phyloP scores from a whole-genome alignment of 1,284 basidiomycete species.

The Fomitopsis palustris region DNA sequence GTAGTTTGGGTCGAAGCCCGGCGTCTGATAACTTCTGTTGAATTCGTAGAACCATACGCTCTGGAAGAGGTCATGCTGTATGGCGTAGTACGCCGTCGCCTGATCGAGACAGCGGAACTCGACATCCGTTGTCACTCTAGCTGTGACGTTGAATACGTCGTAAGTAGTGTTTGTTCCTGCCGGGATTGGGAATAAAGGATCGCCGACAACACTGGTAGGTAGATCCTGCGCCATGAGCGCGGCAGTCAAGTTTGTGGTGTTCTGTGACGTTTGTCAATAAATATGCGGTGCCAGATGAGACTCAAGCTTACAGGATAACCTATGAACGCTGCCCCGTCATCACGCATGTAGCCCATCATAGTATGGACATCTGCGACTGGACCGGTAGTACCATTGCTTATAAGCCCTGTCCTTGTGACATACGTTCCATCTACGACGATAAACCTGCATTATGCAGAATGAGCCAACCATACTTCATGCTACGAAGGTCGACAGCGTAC shows the following conservation, averaged over 20 bases:
- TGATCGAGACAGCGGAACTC: slow-evolving; percentile 39
- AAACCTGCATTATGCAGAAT: slow-evolving; percentile 25
- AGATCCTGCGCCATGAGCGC: slow-evolving; percentile 21
- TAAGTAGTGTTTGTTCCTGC: slow-evolving; percentile 26
- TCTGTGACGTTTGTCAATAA: slow-evolving; percentile 6
- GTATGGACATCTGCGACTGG: slow-evolving; percentile 39
- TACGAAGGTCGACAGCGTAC: slow-evolving; percentile 12
- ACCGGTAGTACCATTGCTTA: slow-evolving; percentile 34
- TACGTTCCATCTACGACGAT: slow-evolving; percentile 44
- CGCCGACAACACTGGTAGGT: slow-evolving; percentile 19
- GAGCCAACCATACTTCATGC: slow-evolving; percentile 6
- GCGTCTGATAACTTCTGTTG: slow-evolving; percentile 34
- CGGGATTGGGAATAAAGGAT: slow-evolving; percentile 29
- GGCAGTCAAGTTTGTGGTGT: slow-evolving; percentile 16
- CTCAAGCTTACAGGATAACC: slow-evolving; percentile 21
- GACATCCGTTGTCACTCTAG: slow-evolving; percentile 31
- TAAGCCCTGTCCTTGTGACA: slow-evolving; percentile 34
- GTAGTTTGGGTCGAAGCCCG: slow-evolving; percentile 34
- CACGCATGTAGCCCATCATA: slow-evolving; percentile 43
- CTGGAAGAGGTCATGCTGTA: slow-evolving; percentile 30
- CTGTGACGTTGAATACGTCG: slow-evolving; percentile 35
- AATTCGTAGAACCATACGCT: slow-evolving; percentile 36
- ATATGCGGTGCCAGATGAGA: neutral
- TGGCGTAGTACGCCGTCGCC: slow-evolving; percentile 31
- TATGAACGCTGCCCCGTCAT: slow-evolving; percentile 36